Percentiles rank a stretch among this genome's conserved stretches.
phyloP scores from a whole-genome alignment of 2,329 filamentous ascomycete species.

The Pleurostoma richardsiae region DNA sequence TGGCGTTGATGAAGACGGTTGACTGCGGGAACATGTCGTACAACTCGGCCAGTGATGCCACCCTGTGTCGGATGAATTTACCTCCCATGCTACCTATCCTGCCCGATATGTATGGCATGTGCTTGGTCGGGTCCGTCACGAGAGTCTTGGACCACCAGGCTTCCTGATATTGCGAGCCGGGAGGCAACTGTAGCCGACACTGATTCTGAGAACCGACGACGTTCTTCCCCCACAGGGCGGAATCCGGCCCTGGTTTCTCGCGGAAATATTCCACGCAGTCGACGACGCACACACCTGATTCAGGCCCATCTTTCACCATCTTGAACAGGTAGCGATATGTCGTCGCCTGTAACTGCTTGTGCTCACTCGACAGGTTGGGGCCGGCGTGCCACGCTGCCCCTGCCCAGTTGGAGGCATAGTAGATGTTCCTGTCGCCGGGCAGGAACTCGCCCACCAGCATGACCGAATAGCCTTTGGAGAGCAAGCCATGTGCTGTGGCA shows the following conservation, averaged over 20 bases:
- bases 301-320: background rate
- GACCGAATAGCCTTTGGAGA: constrained; percentile 22
- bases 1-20: constrained; percentile 29
- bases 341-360: background rate
- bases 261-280: too few species aligned
- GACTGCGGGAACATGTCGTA: constrained; percentile 25
- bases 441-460: background rate
- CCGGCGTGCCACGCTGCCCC: background rate
- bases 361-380: background rate
- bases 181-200: too few species aligned
- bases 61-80: background rate
- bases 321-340: background rate
- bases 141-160: background rate
- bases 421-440: background rate
- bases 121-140: background rate
- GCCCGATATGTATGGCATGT: background rate
- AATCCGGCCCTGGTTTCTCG: too few species aligned
- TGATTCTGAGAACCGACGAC: too few species aligned
- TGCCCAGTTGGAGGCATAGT: background rate
- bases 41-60: background rate
- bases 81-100: background rate
- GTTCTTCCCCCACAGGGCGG: too few species aligned
- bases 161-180: too few species aligned
- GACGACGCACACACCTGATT: too few species aligned
- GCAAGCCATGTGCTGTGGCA: constrained; percentile 24